These are phyloP conservation scores for Talaromyces amestolkiae DNA, from an alignment of 2,329 filamentous ascomycete genomes.

Conservation along the genomic window DNA sequence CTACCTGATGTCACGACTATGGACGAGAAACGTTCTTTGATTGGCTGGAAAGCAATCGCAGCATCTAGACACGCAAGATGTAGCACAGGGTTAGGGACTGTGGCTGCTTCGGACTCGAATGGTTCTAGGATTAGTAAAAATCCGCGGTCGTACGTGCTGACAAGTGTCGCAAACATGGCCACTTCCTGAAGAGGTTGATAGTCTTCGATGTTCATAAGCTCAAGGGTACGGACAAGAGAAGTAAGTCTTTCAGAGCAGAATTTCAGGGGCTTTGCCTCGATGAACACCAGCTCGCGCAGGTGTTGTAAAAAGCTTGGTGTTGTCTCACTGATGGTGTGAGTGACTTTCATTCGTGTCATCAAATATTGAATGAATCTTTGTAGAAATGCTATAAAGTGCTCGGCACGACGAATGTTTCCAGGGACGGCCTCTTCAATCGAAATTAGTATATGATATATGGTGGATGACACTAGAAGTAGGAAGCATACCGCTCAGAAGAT, in stretches of 20 bases:
- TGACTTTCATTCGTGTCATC: slow-evolving; percentile 96
- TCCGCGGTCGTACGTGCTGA: slow-evolving; percentile 94
- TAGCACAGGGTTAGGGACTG: slow-evolving; percentile 92
- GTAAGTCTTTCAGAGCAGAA: slow-evolving; percentile 95
- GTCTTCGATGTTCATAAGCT: slow-evolving; percentile 96
- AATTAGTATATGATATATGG: not conserved
- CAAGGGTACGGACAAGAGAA: slow-evolving; percentile 88
- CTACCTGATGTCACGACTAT: slow-evolving; percentile 85
- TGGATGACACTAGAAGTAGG: not conserved
- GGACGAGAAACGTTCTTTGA: slow-evolving; percentile 95
- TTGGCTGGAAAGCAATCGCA: slow-evolving; percentile 94
- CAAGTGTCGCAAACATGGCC: slow-evolving; percentile 92
- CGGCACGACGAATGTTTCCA: slow-evolving; percentile 90
- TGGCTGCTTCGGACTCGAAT: slow-evolving; percentile 91
- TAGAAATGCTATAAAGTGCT: slow-evolving; percentile 92
- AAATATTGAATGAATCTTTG: slow-evolving; percentile 98
- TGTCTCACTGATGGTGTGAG: slow-evolving; percentile 95
- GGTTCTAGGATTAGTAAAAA: slow-evolving; percentile 96
- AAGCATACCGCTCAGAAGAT: slow-evolving; percentile 67
- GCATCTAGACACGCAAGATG: slow-evolving; percentile 97
- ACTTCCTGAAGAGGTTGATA: slow-evolving; percentile 97
- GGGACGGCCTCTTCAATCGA: slow-evolving; percentile 71
- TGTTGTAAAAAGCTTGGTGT: slow-evolving; percentile 90
- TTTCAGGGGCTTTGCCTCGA: slow-evolving; percentile 86
- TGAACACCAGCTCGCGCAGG: slow-evolving; percentile 92